Percentiles rank a stretch among this genome's conserved stretches.
Conservation (phyloP, 352 stramenopile species). For the Plasmopara halstedii region DNA sequence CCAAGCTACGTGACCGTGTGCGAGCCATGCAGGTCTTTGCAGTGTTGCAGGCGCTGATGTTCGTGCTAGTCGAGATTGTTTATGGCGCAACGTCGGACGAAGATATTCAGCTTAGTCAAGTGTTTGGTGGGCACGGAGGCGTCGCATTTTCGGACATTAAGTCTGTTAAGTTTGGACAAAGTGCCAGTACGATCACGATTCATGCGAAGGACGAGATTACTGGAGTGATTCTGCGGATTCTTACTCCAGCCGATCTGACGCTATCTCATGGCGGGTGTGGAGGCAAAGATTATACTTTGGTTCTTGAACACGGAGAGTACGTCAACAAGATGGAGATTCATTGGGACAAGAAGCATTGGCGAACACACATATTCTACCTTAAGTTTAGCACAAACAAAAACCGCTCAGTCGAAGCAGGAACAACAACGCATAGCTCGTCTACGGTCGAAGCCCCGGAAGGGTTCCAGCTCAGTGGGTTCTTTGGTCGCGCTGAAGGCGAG, state of each 20-base stretch:
- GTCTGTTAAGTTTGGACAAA: conserved; percentile 13
- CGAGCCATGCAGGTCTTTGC: conserved; percentile 3
- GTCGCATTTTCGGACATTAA: conserved; percentile 25
- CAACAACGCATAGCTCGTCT: conserved; percentile 4
- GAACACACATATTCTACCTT: conserved; percentile 18
- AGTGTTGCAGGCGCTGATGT: conserved; percentile 7
- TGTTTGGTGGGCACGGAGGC: conserved; percentile 16
- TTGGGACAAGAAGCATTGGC: conserved; percentile 10
- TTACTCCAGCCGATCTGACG: conserved; percentile 7
- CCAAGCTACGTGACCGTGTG: neutral
- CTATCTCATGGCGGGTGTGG: conserved; percentile 18
- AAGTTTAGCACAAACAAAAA: conserved; percentile 16
- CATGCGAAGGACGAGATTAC: conserved; percentile 11
- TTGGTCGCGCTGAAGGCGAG: conserved; percentile 12
- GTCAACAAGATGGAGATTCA: conserved; percentile 23
- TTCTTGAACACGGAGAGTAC: conserved; percentile 15
- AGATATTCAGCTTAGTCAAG: conserved; percentile 21
- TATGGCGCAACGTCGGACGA: conserved; percentile 15
- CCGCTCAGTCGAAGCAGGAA: conserved; percentile 13
- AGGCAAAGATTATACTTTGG: conserved; percentile 15
- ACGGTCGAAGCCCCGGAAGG: conserved; percentile 15
- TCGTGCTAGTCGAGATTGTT: conserved; percentile 6
- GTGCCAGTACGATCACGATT: conserved; percentile 14
- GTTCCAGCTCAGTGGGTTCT: conserved; percentile 27
- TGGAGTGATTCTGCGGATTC: conserved; percentile 9